Conservation (phyloP, 2,329 filamentous ascomycete species). For the Cyphellophora attinorum region DNA sequence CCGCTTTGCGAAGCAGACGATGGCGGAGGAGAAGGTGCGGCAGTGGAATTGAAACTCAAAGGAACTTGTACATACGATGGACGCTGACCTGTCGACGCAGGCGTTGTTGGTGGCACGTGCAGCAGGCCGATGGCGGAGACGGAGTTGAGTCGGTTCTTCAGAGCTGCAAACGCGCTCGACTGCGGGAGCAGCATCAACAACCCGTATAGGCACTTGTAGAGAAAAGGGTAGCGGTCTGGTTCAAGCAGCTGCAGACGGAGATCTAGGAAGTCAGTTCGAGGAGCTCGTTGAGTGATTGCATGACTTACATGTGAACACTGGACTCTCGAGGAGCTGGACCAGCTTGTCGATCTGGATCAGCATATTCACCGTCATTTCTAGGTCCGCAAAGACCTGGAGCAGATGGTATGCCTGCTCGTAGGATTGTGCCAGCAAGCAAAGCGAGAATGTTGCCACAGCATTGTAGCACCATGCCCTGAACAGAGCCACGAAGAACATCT, state of each 20-base stretch:
- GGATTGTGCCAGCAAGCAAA: conserved; percentile 89
- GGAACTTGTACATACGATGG: conserved; percentile 10
- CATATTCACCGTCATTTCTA: conserved; percentile 98
- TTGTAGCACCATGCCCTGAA: conserved; percentile 99
- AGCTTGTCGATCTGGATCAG: conserved; percentile 98
- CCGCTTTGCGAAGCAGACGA: background rate
- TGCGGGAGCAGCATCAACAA: conserved; percentile 97
- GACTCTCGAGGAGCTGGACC: conserved; percentile 90
- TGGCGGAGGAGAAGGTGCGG: background rate
- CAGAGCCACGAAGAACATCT: conserved; percentile 86
- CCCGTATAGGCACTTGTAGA: conserved; percentile 97
- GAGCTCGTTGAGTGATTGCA: conserved; percentile 10
- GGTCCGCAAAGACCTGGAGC: conserved; percentile 88
- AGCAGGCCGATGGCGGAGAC: conserved; percentile 95
- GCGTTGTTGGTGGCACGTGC: conserved; percentile 56
- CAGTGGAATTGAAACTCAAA: conserved; percentile 9
- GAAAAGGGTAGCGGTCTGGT: conserved; percentile 84
- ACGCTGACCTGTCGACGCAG: conserved; percentile 21
- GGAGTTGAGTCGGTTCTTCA: conserved; percentile 94
- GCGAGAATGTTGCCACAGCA: conserved; percentile 90
- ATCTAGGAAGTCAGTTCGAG: conserved; percentile 44
- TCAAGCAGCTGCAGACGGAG: conserved; percentile 89
- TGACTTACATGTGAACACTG: conserved; percentile 84
- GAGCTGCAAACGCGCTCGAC: conserved; percentile 88
- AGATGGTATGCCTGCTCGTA: conserved; percentile 98